Evolutionary conservation across 371 early-diverging fungal species (phyloP), one percentile per base, ranked within the genome.

Genomic region (Gilbertella persicaria): DNA sequence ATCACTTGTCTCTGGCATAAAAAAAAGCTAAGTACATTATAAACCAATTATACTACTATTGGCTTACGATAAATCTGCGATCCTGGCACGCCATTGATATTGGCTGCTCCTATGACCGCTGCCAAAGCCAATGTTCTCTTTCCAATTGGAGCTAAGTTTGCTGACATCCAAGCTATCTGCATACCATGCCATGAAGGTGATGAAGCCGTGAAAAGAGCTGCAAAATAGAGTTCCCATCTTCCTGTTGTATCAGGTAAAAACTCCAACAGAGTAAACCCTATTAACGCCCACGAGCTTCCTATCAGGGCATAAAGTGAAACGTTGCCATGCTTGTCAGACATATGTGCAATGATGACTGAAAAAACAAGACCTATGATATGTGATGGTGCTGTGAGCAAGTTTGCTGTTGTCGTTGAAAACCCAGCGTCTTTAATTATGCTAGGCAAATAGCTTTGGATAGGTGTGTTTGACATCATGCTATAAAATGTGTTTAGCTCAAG

Each of bases 351-450:
- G 1, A 66, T n/a, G 5, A 77, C 61, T 49, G 77, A 75, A 20
- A 70, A 37, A 13, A 75, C 50, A 19, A 77, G 35, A 4, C 64
- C 63, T 46, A 78, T 56, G 23, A 78, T 60, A 50, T 75, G 66
- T 0, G 73, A 67, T 12, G 81, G 80, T 13, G 76, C 71, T 0
- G 82, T 79, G 50, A 85, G 45, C 26, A 82, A 56, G 50, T 83
- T 85, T 21, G 75, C 62, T 2, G 69, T 67, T 33, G 76, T 66
- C 2, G 69, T 64, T n/a, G 69, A 55, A 40, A 79, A 83, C 0
- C 82, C 82, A 10, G 75, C 64, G 28, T 64, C 66, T 50, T 60
- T 69, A 43, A 82, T 78, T 26, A 82, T 74, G 24, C 66, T 60
- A 0, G 86, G 86, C 1, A 81, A 59, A 47, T 83, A 75, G 13